Base-by-base conservation (phyloP, 2,329 filamentous ascomycete species). In the Periglandula ipomoeae region DNA sequence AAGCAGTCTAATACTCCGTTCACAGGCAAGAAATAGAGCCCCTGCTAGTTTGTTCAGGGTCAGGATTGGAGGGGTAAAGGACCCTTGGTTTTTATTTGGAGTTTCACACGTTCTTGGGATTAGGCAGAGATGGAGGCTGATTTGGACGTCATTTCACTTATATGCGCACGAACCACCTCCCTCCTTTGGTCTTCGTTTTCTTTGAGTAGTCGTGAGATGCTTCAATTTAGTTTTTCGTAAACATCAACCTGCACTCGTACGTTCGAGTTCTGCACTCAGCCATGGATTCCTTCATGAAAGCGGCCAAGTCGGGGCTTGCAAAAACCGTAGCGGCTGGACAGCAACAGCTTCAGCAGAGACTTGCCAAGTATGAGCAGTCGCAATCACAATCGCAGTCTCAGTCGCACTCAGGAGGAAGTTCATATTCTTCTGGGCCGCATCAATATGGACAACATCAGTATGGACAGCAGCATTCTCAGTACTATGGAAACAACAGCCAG, bases 241-340 rank as follows among this genome's bases (percentile, higher is more conserved):
- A n/a, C n/a, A n/a, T n/a, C n/a, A n/a, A n/a, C n/a, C n/a, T n/a
- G n/a, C n/a, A n/a, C n/a, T n/a, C n/a, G n/a, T n/a, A n/a, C n/a
- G n/a, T n/a, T n/a, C n/a, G n/a, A n/a, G 10, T 13, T 10, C 3
- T 17, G 4, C 10, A 22, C n/a, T 9, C 41, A 5, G 15, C 19
- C 37, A 55, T 55, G 53, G 53, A 53, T 30, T 35, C 46, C 13
- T 50, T 55, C 11, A 42, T 50, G 3, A 55, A 51, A 20, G 50
- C 48, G 11, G 47, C 52, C 38, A 53, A 55, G 22, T 50, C 22
- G 9, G 53, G 53, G 19, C 48, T 55, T 4, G 50, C 47, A 20
- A 55, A 55, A 24, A 51, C 52, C 2, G 49, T 51, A 22, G 50
- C 53, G 5, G 52, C 44, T 11, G 53, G 53, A 5, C 52, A 55